These are phyloP conservation scores for Fomitopsis betulina DNA, from an alignment of 1,284 basidiomycete species.

Conservation along the genomic window DNA sequence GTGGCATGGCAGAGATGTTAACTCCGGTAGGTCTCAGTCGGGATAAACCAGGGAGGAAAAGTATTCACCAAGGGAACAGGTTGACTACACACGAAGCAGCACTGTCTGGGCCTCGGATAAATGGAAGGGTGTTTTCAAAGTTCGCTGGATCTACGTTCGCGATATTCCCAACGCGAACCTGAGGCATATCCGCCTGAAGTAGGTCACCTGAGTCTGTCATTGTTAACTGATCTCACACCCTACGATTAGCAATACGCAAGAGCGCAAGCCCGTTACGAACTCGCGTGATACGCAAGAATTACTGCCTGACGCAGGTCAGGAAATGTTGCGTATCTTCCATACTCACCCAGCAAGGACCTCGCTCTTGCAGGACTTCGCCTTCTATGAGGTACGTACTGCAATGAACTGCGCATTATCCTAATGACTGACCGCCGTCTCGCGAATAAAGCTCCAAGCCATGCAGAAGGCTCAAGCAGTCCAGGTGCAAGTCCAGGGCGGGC, in stretches of 20 bases:
- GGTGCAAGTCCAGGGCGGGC: conserved; percentile 22
- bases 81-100: conserved; percentile 81
- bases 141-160: conserved; percentile 92
- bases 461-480: conserved; percentile 58
- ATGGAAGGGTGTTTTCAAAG: conserved; percentile 97
- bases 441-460: conserved; percentile 64
- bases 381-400: conserved; percentile 69
- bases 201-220: conserved; percentile 19
- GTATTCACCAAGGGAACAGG: conserved; percentile 30
- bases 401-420: conserved; percentile 2
- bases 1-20: conserved; percentile 95
- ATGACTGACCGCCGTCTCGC: not conserved
- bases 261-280: conserved; percentile 94
- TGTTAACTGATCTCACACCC: not conserved
- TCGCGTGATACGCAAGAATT: conserved; percentile 91
- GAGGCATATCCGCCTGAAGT: conserved; percentile 83
- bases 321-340: conserved; percentile 92
- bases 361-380: conserved; percentile 89
- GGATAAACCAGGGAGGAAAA: not conserved
- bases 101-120: conserved; percentile 98
- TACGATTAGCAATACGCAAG: conserved; percentile 81
- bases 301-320: conserved; percentile 88
- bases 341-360: conserved; percentile 89
- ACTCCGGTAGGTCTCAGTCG: conserved; percentile 52
- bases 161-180: conserved; percentile 88